Percentiles rank a stretch among this genome's conserved stretches.
These are phyloP conservation scores for Monosporozyma solicola DNA, from an alignment of 805 yeast genomes.

Conservation along the genomic window DNA sequence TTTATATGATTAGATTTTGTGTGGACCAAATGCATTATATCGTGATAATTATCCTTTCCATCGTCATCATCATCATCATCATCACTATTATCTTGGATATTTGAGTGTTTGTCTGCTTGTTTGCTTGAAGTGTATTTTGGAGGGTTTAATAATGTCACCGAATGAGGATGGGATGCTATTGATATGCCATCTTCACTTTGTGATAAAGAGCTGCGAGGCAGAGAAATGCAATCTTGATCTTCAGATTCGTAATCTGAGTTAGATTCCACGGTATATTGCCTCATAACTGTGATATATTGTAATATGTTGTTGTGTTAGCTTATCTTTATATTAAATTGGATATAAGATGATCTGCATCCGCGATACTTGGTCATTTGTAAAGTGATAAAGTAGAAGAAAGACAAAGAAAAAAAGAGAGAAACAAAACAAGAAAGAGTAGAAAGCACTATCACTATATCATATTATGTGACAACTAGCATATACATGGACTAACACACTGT, in stretches of 20 bases:
- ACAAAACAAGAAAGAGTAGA: no score
- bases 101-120: background rate
- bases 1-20: conserved; percentile 7
- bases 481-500: no score
- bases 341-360: background rate
- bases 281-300: background rate
- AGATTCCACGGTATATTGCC: background rate
- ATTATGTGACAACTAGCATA: no score
- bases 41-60: background rate
- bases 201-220: background rate
- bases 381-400: background rate
- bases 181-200: background rate
- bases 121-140: background rate
- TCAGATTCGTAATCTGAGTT: background rate
- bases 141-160: background rate
- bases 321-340: background rate
- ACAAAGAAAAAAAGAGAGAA: no score
- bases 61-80: background rate
- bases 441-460: no score
- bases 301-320: background rate
- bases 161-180: background rate
- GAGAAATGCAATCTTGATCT: background rate
- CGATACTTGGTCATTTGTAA: background rate
- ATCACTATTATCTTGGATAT: background rate
- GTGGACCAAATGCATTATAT: background rate